These are phyloP conservation scores for Fusarium proliferatum DNA, from an alignment of 2,329 filamentous ascomycete genomes.

Conservation along the genomic window DNA sequence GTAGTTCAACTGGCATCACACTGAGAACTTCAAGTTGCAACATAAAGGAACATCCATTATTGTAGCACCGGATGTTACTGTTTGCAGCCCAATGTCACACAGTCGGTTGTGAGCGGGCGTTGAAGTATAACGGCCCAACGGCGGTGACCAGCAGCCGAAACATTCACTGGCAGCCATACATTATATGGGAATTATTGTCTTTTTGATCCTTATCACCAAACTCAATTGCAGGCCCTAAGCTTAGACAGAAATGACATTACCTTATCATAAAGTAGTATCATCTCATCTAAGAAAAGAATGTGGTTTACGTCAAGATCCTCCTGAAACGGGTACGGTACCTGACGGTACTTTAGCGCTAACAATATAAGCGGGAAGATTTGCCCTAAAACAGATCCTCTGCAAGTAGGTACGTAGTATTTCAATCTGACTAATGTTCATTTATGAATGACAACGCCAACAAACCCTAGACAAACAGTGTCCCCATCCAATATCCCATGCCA, in stretches of 20 bases:
- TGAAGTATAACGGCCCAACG: background rate
- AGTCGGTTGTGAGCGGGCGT: background rate
- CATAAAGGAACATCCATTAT: background rate
- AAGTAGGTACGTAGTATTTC: fast-evolving
- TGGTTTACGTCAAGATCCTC: fast-evolving
- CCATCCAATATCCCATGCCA: fast-evolving
- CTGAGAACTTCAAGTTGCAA: no score
- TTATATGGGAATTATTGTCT: fast-evolving
- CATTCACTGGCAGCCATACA: fast-evolving
- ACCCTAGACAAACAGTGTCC: background rate
- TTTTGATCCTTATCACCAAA: fast-evolving
- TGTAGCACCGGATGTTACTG: background rate
- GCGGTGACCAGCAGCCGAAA: background rate
- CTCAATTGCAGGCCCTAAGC: fast-evolving
- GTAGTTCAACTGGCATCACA: fast-evolving
- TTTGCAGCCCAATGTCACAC: background rate
- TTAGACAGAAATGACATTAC: fast-evolving
- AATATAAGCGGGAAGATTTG: fast-evolving
- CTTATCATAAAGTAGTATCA: background rate
- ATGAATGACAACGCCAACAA: background rate
- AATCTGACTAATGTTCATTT: background rate
- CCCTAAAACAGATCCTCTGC: fast-evolving
- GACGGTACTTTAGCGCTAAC: fast-evolving
- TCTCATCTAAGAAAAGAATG: background rate
- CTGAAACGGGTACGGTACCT: fast-evolving